These are phyloP conservation scores for Sesbania bispinosa DNA, from an alignment of 306 rosid genomes.

Conservation along the genomic window DNA sequence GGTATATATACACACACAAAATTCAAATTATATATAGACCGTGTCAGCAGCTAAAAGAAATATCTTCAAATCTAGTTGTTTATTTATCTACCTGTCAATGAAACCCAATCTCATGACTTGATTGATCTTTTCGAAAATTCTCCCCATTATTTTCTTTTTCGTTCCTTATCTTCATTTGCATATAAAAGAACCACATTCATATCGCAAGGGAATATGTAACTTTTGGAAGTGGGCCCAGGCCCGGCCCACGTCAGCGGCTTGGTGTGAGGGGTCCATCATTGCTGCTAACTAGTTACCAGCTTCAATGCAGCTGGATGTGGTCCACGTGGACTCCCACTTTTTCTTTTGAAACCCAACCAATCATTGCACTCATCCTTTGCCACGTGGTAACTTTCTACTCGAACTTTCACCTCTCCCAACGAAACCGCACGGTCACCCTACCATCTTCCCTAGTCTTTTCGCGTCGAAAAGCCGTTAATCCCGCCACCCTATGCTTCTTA, in stretches of 20 bases:
- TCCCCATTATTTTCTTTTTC: background rate
- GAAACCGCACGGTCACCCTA: conserved; percentile 2
- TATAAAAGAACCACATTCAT: background rate
- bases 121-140: background rate
- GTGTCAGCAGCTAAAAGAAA: no score
- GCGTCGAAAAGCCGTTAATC: conserved; percentile 78
- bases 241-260: conserved; percentile 26
- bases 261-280: conserved; percentile 32
- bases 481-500: conserved; percentile 53
- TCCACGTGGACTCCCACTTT: conserved; percentile 36
- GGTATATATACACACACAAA: no score
- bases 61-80: background rate
- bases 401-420: background rate
- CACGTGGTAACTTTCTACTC: conserved; percentile 41
- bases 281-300: conserved; percentile 29
- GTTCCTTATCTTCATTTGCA: background rate
- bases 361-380: conserved; percentile 17
- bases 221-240: conserved; percentile 21
- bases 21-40: no score
- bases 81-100: background rate
- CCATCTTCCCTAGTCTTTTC: conserved; percentile 16
- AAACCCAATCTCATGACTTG: background rate
- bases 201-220: background rate
- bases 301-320: conserved; percentile 33
- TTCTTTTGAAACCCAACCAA: conserved; percentile 9